Percentiles rank a stretch among this genome's conserved stretches.
These are phyloP conservation scores for Colletotrichum phormii DNA, from an alignment of 2,329 filamentous ascomycete species.

Conservation along the genomic window DNA sequence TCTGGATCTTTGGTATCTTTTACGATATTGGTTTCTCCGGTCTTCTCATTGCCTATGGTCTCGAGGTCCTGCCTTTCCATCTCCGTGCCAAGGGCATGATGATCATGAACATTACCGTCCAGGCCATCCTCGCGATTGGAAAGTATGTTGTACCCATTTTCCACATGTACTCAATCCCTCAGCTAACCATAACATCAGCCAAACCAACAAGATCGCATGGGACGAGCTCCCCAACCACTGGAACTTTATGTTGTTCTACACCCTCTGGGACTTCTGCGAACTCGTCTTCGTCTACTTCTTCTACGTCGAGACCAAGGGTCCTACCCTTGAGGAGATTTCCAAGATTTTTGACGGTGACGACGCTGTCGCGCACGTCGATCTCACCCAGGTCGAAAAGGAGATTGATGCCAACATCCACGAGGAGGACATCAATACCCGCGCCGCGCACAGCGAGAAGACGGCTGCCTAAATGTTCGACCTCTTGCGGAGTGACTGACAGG, in stretches of 20 bases:
- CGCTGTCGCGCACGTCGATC: constrained; percentile 65
- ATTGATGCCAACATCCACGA: constrained; percentile 51
- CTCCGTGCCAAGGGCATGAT: constrained; percentile 70
- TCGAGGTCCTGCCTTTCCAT: constrained; percentile 69
- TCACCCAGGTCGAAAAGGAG: constrained; percentile 68
- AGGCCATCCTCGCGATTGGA: constrained; percentile 70
- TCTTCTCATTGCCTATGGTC: constrained; percentile 67
- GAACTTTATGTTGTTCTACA: constrained; percentile 76
- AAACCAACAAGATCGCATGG: constrained; percentile 74
- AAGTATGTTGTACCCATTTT: constrained; percentile 56
- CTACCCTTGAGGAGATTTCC: constrained; percentile 77
- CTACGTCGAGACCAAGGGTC: constrained; percentile 77
- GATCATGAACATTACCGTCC: constrained; percentile 74
- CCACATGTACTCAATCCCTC: neutral
- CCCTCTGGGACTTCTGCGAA: constrained; percentile 70
- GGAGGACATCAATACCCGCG: constrained; percentile 45
- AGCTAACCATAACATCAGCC: constrained; percentile 50
- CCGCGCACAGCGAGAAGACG: constrained; percentile 39
- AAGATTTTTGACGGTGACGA: constrained; percentile 77
- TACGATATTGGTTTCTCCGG: constrained; percentile 72
- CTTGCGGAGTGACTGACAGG: neutral
- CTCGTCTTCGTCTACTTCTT: constrained; percentile 73
- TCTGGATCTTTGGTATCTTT: constrained; percentile 70
- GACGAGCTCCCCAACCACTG: constrained; percentile 68
- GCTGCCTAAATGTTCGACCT: constrained; percentile 31